Evolutionary conservation across 805 yeast genomes (phyloP), one percentile per base, ranked within the genome.

Genomic region (Metschnikowia hibisci): DNA sequence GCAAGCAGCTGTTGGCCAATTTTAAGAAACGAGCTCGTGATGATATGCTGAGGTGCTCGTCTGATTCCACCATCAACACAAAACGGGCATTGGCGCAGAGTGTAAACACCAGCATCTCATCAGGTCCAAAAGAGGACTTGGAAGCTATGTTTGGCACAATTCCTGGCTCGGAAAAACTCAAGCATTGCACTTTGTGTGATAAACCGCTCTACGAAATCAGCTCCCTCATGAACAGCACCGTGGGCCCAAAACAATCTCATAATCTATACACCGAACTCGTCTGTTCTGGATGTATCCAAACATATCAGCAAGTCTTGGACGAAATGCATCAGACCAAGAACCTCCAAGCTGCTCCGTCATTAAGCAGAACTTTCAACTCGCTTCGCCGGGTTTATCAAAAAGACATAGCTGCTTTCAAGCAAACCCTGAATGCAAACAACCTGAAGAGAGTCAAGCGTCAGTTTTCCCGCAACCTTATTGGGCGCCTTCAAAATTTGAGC

Each of bases 171-270:
- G 66, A 64, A 47, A 44, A 61, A 27, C 57, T 76, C 29, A 72
- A 71, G 47, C 63, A 76, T 53, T 84, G 91, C 56, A 78, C 81
- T n/a, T 64, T 84, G 10, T 84, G 91, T 59, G 87, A 82, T 30
- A 76, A 73, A 42, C 86, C 88, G 12, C 58, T 84, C 23, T 84
- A 82, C 57, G 88, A 83, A 45, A 58, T 71, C 51, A 81, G 59
- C 65, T 84, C 67, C 10, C 52, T 65, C 14, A 56, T 67, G 41
- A 57, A 59, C 42, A 57, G 49, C 46, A 18, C 29, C 23, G 32
- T 13, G 31, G 32, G 15, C 16, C 29, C 38, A 20, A 7, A 13
- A 9, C 34, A 53, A 18, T 49, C 46, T 18, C 49, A 52, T 26
- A 54, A 54, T 32, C 45, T 46, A 12, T 74, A 61, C 52, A 66